phyloP scores from a whole-genome alignment of 2,329 filamentous ascomycete species.

The Paracoccidioides brasiliensis region DNA sequence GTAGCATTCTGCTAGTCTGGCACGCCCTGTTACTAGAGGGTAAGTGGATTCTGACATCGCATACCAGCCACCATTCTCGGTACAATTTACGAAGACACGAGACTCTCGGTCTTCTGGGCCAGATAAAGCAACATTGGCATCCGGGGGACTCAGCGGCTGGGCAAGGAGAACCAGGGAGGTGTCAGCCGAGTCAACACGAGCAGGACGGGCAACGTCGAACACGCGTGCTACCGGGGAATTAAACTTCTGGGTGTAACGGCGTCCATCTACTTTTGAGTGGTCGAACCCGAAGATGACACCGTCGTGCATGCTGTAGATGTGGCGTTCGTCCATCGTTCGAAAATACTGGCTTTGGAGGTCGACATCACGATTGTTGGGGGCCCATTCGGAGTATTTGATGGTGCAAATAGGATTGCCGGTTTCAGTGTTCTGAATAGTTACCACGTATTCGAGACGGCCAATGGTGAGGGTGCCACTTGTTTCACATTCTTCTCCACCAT shows the following conservation, averaged over 20 bases:
- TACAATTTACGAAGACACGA: slow-evolving; percentile 76
- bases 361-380: slow-evolving; percentile 76
- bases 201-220: slow-evolving; percentile 72
- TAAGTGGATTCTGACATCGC: slow-evolving; percentile 79
- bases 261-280: slow-evolving; percentile 42
- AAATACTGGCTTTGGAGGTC: slow-evolving; percentile 78
- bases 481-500: slow-evolving; percentile 53
- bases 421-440: slow-evolving; percentile 65
- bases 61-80: slow-evolving; percentile 80
- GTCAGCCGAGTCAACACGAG: slow-evolving; percentile 51
- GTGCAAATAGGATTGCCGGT: slow-evolving; percentile 69
- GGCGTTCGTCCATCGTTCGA: slow-evolving; percentile 68
- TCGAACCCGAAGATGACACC: slow-evolving; percentile 74
- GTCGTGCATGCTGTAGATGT: slow-evolving; percentile 77
- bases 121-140: slow-evolving; percentile 27
- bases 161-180: slow-evolving; percentile 72
- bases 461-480: slow-evolving; percentile 69
- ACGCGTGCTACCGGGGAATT: slow-evolving; percentile 70
- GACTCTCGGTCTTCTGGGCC: slow-evolving; percentile 41
- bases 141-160: slow-evolving; percentile 58
- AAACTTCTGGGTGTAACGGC: slow-evolving; percentile 56
- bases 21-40: slow-evolving; percentile 66
- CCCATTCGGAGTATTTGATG: slow-evolving; percentile 88
- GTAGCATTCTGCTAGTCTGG: slow-evolving; percentile 45
- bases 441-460: slow-evolving; percentile 77